Percentiles rank a stretch among this genome's conserved stretches.
Conservation (phyloP, 345 rosid genomes). For the Gossypium anomalum region DNA sequence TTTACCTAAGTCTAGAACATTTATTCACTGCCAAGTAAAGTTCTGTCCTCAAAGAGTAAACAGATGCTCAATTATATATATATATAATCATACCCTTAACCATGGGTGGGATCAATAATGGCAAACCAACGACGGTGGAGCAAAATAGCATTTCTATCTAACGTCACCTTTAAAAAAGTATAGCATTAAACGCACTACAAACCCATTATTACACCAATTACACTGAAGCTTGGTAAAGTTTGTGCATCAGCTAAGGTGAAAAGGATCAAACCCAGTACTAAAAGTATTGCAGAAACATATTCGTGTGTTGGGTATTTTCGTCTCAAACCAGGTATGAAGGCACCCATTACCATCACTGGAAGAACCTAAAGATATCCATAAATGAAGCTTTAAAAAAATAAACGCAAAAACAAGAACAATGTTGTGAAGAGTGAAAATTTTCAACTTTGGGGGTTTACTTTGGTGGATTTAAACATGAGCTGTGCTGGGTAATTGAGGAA, state of each 20-base stretch:
- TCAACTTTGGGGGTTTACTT: slow-evolving; percentile 34
- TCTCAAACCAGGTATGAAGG: slow-evolving; percentile 87
- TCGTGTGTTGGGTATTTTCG: slow-evolving; percentile 79
- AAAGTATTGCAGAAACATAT: slow-evolving; percentile 72
- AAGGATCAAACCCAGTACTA: slow-evolving; percentile 76
- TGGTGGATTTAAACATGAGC: slow-evolving; percentile 97
- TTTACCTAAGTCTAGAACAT: background rate
- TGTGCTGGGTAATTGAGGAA: slow-evolving; percentile 97
- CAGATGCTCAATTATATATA: background rate
- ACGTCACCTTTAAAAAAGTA: background rate
- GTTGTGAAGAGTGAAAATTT: background rate
- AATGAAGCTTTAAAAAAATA: background rate
- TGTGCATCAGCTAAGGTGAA: slow-evolving; percentile 95
- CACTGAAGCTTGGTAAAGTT: slow-evolving; percentile 82
- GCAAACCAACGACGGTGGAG: slow-evolving; percentile 88
- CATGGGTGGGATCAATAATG: slow-evolving; percentile 89
- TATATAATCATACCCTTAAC: too few species aligned
- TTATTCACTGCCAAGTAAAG: background rate
- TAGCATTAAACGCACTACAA: background rate
- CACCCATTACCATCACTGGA: slow-evolving; percentile 98
- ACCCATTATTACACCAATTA: slow-evolving; percentile 71
- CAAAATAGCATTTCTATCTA: slow-evolving; percentile 97
- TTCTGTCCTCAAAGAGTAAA: background rate
- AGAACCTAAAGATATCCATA: slow-evolving; percentile 45
- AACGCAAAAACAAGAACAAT: background rate